Base-by-base conservation (phyloP, 192 early-diverging fungal species). In the Coemansia sp. region DNA sequence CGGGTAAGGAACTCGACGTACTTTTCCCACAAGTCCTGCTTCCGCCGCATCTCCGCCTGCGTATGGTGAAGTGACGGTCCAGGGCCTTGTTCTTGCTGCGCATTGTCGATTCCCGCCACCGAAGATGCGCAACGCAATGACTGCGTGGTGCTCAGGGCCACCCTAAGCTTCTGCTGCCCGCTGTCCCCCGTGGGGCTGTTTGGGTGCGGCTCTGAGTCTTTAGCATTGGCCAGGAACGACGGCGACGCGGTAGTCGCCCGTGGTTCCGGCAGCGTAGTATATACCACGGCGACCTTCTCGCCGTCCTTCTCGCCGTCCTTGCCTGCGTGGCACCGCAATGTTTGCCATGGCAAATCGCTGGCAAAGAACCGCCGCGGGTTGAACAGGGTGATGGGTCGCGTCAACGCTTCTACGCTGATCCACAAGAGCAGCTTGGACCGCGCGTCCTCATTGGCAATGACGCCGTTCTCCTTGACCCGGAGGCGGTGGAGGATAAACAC, bases 311-410 rank as follows among this genome's bases (percentile, higher is more conserved):
- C 1, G n/a, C 1, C n/a, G n/a, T 1, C 32, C n/a, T n/a, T 8
- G 32, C 32, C 32, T 4, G 7, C 1, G 1, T 34, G 32, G n/a
- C n/a, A 12, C n/a, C n/a, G 12, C 2, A n/a, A 12, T 16, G 6
- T n/a, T 5, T 14, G n/a, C n/a, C 17, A 13, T 4, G 69, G 69
- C 27, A 73, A 39, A 44, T 73, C 57, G 31, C 45, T 45, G 12
- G 52, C 52, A 31, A 73, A 73, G n/a, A 73, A 73, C 23, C 48
- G 40, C 17, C 62, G 47, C 0, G 69, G 69, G 20, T 73, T 73
- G 38, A 73, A 73, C 20, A 73, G 54, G 16, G 53, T 42, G 30
- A 53, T 47, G 7, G 57, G 62, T 2, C 46, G 44, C 23, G 31
- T 54, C 20, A 72, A 38, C n/a, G 60, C 43, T 20, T 58, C 63